Percentiles rank a stretch among this genome's conserved stretches.
Conservation (phyloP, 148 eudicot genomes). For the Amaranthus cruentus region DNA sequence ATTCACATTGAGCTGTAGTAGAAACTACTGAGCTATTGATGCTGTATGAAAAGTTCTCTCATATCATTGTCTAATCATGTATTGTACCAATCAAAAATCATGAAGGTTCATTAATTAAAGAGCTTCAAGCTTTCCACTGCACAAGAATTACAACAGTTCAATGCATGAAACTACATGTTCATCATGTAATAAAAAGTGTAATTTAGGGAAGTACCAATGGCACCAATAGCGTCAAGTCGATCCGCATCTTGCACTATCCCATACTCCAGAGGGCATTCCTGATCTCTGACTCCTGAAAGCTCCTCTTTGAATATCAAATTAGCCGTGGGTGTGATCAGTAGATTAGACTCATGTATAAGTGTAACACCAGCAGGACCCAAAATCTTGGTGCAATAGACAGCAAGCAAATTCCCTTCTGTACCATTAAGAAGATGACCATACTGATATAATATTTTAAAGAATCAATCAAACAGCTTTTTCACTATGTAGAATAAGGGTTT, state of each 20-base stretch:
- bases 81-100: not conserved
- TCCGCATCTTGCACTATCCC: constrained; percentile 99
- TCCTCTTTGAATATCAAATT: constrained; percentile 64
- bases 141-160: not conserved
- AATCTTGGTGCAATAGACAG: too few relatives aligned
- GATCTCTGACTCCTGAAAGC: constrained; percentile 40
- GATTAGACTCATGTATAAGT: too few relatives aligned
- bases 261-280: constrained; percentile 47
- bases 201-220: constrained; percentile 57
- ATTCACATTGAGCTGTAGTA: constrained; percentile 8
- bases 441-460: too few relatives aligned
- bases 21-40: not conserved
- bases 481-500: too few relatives aligned
- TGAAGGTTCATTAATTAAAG: not conserved
- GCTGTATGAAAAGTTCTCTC: not conserved
- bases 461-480: too few relatives aligned
- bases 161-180: not conserved
- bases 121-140: not conserved
- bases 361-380: too few relatives aligned
- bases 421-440: too few relatives aligned
- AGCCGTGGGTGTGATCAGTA: too few relatives aligned
- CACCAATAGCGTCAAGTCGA: constrained; percentile 99
- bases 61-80: not conserved
- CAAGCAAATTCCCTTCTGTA: too few relatives aligned
- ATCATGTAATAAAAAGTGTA: not conserved